Evolutionary conservation across 2,329 filamentous ascomycete species (phyloP).

Genomic region (Aspergillus alliaceus): DNA sequence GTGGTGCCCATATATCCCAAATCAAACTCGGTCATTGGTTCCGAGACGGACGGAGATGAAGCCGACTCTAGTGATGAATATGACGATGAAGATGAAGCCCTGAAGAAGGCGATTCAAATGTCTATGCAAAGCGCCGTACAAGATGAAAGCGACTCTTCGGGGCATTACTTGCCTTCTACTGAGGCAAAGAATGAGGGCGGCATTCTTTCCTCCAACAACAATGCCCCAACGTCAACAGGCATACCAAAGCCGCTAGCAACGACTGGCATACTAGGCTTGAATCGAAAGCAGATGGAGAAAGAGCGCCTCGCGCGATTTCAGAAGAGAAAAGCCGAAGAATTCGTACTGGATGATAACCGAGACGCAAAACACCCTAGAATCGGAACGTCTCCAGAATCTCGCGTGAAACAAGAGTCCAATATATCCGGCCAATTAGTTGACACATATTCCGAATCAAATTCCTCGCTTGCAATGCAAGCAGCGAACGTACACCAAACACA

Average conservation of each 20-base stretch:
- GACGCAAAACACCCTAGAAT: constrained; percentile 25
- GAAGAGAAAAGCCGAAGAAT: constrained; percentile 54
- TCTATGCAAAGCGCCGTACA: constrained; percentile 29
- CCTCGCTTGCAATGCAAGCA: neutral
- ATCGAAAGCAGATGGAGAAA: constrained; percentile 82
- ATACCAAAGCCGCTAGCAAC: neutral
- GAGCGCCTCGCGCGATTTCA: constrained; percentile 71
- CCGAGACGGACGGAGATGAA: constrained; percentile 23
- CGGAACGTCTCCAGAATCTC: constrained; percentile 3
- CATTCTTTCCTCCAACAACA: no score
- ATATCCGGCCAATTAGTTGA: neutral
- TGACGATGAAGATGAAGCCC: constrained; percentile 33
- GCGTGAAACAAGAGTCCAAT: constrained; percentile 6
- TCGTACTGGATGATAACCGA: constrained; percentile 28
- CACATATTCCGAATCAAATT: neutral
- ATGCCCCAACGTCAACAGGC: no score
- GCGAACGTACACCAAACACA: neutral
- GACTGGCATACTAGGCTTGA: constrained; percentile 54
- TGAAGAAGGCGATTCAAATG: constrained; percentile 36
- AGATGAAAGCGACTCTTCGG: constrained; percentile 3
- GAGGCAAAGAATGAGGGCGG: neutral
- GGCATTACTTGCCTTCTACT: neutral
- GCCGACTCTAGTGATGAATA: constrained; percentile 5
- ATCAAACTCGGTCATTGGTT: constrained; percentile 27
- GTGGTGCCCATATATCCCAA: constrained; percentile 27